Evolutionary conservation across 176 grass and related monocot species (phyloP).

Genomic region (Poa annua): DNA sequence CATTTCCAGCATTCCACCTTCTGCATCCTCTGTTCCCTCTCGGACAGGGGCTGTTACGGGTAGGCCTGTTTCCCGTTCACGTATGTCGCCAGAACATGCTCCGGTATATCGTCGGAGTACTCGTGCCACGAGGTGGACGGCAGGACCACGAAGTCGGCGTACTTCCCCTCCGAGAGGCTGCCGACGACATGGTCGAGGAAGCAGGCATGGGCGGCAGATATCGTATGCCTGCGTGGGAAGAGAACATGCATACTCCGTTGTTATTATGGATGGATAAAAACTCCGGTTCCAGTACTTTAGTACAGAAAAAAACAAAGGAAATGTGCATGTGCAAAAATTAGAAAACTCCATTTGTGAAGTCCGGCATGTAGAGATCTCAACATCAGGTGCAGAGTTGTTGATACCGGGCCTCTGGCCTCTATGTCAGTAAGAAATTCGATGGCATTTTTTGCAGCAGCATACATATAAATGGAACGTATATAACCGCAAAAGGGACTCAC

Average conservation of each 20-base stretch:
- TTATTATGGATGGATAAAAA: not conserved
- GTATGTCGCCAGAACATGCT: conserved; percentile 64
- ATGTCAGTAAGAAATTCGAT: not conserved
- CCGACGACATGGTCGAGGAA: conserved; percentile 72
- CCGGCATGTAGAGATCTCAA: not conserved
- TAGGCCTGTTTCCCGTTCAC: conserved; percentile 74
- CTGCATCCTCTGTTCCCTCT: not conserved
- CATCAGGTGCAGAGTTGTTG: not conserved
- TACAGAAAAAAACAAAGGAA: not conserved
- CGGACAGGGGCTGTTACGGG: conserved; percentile 28
- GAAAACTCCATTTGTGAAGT: no score
- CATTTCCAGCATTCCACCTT: not conserved
- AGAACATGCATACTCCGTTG: not conserved
- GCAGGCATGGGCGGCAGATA: conserved; percentile 78
- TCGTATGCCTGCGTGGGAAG: conserved; percentile 58
- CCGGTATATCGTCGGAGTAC: conserved; percentile 44
- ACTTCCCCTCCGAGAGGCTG: conserved; percentile 75
- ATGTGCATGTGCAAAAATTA: no score
- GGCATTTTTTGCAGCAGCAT: not conserved
- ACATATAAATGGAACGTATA: not conserved
- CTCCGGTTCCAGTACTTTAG: not conserved
- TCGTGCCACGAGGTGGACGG: conserved; percentile 72
- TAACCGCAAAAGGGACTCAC: conserved; percentile 37
- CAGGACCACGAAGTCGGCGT: conserved; percentile 86
- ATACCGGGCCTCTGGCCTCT: not conserved